Evolutionary conservation across 495 filamentous ascomycete species (phyloP).

Genomic region (Talaromyces wortmannii): DNA sequence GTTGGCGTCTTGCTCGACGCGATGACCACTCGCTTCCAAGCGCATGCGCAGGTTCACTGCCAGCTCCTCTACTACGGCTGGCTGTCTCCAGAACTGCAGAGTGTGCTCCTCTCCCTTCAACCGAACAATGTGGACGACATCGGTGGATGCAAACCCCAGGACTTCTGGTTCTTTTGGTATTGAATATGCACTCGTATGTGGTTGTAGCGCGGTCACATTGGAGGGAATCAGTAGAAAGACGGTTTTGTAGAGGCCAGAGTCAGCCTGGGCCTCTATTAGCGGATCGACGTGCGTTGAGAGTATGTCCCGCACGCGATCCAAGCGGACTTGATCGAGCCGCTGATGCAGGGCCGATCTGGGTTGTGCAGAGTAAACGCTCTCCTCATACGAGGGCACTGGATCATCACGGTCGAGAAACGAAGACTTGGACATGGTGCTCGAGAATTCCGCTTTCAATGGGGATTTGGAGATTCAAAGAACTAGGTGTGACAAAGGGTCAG

Average conservation of each 20-base stretch:
- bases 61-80: slow-evolving; percentile 13
- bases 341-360: slow-evolving; percentile 3
- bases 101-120: slow-evolving; percentile 14
- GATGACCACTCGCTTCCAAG: slow-evolving; percentile 7
- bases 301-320: slow-evolving; percentile 11
- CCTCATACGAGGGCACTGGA: slow-evolving; percentile 6
- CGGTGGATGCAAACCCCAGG: slow-evolving; percentile 13
- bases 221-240: slow-evolving; percentile 22
- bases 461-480: not conserved
- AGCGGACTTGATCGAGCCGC: slow-evolving; percentile 9
- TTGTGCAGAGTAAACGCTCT: slow-evolving; percentile 2
- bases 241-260: slow-evolving; percentile 12
- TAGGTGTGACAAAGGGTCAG: no score
- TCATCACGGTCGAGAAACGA: not conserved
- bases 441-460: not conserved
- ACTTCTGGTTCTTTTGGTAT: slow-evolving; percentile 10
- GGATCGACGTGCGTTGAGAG: slow-evolving; percentile 16
- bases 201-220: slow-evolving; percentile 10
- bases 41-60: slow-evolving; percentile 5
- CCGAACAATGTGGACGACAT: slow-evolving; percentile 14
- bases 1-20: slow-evolving; percentile 1
- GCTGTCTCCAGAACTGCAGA: slow-evolving; percentile 18
- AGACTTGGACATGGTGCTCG: not conserved
- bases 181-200: not conserved
- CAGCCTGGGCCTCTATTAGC: slow-evolving; percentile 10